phyloP scores from a whole-genome alignment of 129 eudicot genomes.

The Flaveria linearis region DNA sequence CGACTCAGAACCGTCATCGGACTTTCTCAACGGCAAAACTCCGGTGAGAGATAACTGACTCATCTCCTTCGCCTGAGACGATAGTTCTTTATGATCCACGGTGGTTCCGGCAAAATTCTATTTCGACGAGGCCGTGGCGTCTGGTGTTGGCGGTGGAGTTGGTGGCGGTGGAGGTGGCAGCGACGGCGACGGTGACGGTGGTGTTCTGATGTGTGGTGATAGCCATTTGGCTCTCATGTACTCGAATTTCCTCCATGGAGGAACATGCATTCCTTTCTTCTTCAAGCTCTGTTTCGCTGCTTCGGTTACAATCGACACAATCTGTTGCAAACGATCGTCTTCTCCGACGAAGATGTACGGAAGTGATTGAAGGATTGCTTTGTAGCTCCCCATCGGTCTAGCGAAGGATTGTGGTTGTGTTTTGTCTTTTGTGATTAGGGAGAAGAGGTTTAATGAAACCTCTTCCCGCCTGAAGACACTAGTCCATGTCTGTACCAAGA shows the following conservation, averaged over 20 bases:
- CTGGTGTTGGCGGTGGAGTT: constrained; percentile 34
- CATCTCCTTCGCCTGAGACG: no score
- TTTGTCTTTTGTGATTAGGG: no score
- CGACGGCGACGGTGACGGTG: constrained; percentile 2
- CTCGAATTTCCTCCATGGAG: constrained; percentile 80
- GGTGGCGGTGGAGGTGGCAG: constrained; percentile 22
- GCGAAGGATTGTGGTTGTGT: no score
- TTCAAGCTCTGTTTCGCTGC: constrained; percentile 75
- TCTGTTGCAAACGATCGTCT: constrained; percentile 72
- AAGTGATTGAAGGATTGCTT: constrained; percentile 51
- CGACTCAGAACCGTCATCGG: constrained; percentile 35
- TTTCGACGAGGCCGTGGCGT: constrained; percentile 20
- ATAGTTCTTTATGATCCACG: not conserved
- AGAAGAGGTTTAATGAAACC: no score
- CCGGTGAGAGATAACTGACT: no score
- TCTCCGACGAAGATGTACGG: constrained; percentile 71
- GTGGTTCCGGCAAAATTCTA: constrained; percentile 7
- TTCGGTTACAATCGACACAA: constrained; percentile 55
- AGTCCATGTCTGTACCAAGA: no score
- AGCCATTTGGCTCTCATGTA: constrained; percentile 83
- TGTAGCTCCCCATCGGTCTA: constrained; percentile 63
- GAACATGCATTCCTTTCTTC: constrained; percentile 77
- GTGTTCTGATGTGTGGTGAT: constrained; percentile 48
- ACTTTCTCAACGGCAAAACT: constrained; percentile 7
- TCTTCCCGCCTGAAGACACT: no score